Evolutionary conservation across 2,329 filamentous ascomycete species (phyloP).

Genomic region (Hypoxylon rubiginosum): DNA sequence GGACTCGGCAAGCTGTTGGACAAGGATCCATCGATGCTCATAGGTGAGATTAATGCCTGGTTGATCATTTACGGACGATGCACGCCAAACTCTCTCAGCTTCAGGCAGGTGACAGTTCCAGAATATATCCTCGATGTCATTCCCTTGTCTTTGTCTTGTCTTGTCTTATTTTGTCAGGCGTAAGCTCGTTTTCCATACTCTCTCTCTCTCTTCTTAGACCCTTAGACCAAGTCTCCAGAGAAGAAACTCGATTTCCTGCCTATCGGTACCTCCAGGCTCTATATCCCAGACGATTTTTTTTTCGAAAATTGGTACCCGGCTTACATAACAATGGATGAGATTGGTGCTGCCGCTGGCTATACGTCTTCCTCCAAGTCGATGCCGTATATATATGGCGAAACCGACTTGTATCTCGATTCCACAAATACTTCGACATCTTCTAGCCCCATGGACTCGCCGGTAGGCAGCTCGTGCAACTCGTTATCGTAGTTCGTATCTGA

Average conservation of each 20-base stretch:
- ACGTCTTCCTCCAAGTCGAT: conserved; percentile 53
- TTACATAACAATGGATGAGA: conserved; percentile 50
- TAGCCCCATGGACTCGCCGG: conserved; percentile 55
- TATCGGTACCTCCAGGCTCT: background rate
- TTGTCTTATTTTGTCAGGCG: no score
- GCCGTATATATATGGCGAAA: conserved; percentile 54
- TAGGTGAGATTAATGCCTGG: conserved; percentile 33
- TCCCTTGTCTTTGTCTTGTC: no score
- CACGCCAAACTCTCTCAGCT: conserved; percentile 28
- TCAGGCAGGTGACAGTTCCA: conserved; percentile 18
- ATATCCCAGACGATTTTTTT: background rate
- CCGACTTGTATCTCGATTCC: conserved; percentile 55
- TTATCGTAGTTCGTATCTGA: conserved; percentile 28
- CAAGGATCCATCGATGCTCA: conserved; percentile 24
- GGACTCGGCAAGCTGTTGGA: conserved; percentile 30
- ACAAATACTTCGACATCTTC: conserved; percentile 54
- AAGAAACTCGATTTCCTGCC: background rate
- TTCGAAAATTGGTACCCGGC: background rate
- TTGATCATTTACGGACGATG: conserved; percentile 32
- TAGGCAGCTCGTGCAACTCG: conserved; percentile 43
- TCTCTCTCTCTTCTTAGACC: background rate
- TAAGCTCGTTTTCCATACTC: conserved; percentile 2
- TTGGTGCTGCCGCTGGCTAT: conserved; percentile 49
- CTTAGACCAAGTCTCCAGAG: conserved; percentile 3
- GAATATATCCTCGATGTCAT: conserved; percentile 39